Evolutionary conservation across 169 alveolate species (phyloP).

Genomic region (Plasmodium vivax): DNA sequence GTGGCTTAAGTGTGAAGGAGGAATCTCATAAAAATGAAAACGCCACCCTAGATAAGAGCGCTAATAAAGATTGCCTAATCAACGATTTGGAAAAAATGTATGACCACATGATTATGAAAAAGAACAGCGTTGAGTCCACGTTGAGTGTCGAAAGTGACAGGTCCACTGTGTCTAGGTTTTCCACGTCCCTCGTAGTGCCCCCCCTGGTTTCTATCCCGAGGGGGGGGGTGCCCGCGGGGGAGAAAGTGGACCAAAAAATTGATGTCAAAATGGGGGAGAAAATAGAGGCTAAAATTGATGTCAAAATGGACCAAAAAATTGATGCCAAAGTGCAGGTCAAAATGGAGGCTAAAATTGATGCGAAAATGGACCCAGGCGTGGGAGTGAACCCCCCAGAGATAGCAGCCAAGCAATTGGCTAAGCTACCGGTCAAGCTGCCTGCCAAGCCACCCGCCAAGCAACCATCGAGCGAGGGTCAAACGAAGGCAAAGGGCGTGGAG

Average conservation of each 20-base stretch:
- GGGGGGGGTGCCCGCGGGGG: background rate
- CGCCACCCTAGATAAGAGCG: background rate
- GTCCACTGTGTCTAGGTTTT: background rate
- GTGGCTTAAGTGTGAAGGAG: background rate
- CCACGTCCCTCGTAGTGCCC: background rate
- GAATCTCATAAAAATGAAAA: constrained; percentile 8
- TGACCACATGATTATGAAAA: constrained; percentile 9
- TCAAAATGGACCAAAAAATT: background rate
- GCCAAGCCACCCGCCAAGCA: background rate
- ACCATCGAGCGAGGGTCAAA: constrained; percentile 4
- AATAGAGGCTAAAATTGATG: background rate
- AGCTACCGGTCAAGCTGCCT: too few relatives aligned
- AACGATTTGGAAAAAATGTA: constrained; percentile 27
- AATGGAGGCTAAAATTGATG: background rate
- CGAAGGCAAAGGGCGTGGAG: background rate
- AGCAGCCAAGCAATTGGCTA: background rate
- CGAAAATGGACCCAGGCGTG: background rate
- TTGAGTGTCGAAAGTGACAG: constrained; percentile 27
- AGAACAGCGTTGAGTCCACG: constrained; percentile 6
- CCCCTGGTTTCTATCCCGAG: background rate
- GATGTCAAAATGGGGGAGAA: background rate
- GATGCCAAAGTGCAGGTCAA: too few relatives aligned
- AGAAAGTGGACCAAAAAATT: background rate
- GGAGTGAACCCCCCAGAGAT: background rate
- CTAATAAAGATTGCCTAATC: background rate